Evolutionary conservation across 164 flowering plant species (phyloP), one percentile per base, ranked within the genome.

Genomic region (Stephania cephalantha): DNA sequence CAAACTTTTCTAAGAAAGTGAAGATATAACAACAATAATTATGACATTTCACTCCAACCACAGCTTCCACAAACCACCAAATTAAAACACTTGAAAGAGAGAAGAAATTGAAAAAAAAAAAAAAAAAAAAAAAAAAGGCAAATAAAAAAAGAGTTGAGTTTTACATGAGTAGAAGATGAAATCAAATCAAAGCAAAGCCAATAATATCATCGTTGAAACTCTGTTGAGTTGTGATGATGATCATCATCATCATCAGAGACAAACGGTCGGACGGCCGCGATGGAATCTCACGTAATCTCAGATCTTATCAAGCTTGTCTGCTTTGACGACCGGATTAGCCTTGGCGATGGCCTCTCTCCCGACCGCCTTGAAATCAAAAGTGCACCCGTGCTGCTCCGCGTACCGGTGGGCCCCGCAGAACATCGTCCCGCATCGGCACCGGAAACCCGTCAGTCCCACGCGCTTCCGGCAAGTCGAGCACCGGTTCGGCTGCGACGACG

Each of bases 391-490:
- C 79, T 79, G 79, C 81, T 91, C 97, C 75, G 97, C 90, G 85
- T 91, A 88, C 88, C 97, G 77, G 75, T 90, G 97, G 64, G 73
- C 25, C 85, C 87, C 83, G 70, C 94, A 92, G 72, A 86, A 90
- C 69, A 88, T 84, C 22, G 69, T 78, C 25, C 91, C 94, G 74
- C 97, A 92, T 72, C 84, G 78, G 81, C 97, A 90, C 78, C 50
- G 77, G 81, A 90, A 92, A 7, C 91, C 90, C 25, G 89, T 91
- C 75, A 91, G 73, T 30, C 93, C 91, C 9, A 91, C 90, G 46
- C 89, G 85, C 72, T 83, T 87, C 83, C 85, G 71, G 78, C 95
- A 91, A 0, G 79, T 22, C 7, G 72, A 52, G 78, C 93, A 91
- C 69, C 91, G 80, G 78, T 80, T 86, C 71, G 86, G 78, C 71